Base-by-base conservation (phyloP, 345 rosid species). In the Adansonia digitata region DNA sequence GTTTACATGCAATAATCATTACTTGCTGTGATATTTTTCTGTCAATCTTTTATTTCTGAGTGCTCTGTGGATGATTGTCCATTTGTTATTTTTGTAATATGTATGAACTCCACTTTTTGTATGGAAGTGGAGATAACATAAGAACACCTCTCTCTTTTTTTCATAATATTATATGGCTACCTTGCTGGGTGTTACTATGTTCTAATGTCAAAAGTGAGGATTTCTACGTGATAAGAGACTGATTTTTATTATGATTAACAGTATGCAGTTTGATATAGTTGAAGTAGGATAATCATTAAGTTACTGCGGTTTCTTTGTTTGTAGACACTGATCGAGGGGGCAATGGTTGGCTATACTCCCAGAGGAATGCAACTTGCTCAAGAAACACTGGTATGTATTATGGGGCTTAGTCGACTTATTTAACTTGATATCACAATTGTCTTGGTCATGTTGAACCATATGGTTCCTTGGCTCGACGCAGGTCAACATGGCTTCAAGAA, bases 321-420 rank as follows among this genome's bases (percentile, higher is more conserved):
- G 78, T 84, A 93, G 99, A 86, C 96, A 12, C 85, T 93, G 27
- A 72, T 84, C 61, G 98, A 90, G 56, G 99, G 98, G 80, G 98
- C 98, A 64, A 95, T 95, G 98, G 52, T 81, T 43, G 94, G 92
- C 13, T 78, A 93, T 81, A 88, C 98, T 40, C 84, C 92, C 46
- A 85, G 78, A 76, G 99, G 99, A 77, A 95, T 93, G 97, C 84
- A 95, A 83, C 80, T 95, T 69, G 99, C 98, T 78, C 90, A 91
- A 81, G 92, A 93, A 22, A 81, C 84, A 10, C 79, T 95, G 93
- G 98, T 91, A 90, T 43, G 75, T n/a, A 67, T 59, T 27, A 42
- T 71, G 42, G 20, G 2, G 7, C n/a, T 4, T 63, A 39, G 35
- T 48, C 63, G 37, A 43, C 53, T 74, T 59, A 2, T 64, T n/a